Evolutionary conservation across 2,329 filamentous ascomycete genomes (phyloP).

Genomic region (Neopestalotiopsis rosae): DNA sequence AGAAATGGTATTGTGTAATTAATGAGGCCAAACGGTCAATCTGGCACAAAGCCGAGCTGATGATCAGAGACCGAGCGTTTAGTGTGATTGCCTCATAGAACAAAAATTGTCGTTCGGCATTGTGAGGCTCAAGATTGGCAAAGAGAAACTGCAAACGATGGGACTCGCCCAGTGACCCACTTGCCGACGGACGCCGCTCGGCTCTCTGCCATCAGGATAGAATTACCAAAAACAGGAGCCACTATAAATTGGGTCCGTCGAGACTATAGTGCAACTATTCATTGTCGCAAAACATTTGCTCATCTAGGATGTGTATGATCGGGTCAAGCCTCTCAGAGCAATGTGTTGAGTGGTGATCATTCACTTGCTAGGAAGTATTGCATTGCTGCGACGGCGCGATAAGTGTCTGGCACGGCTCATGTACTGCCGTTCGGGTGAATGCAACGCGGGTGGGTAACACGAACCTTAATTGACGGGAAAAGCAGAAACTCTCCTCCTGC

Average conservation of each 20-base stretch:
- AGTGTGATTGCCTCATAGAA: background rate
- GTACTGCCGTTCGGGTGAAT: background rate
- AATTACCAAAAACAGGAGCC: background rate
- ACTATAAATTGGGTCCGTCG: background rate
- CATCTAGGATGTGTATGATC: background rate
- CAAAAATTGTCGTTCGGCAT: background rate
- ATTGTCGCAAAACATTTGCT: background rate
- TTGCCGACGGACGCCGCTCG: slow-evolving; percentile 1
- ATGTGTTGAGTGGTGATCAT: too few relatives aligned
- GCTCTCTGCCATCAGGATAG: background rate
- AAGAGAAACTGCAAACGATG: background rate
- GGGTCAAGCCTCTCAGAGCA: background rate
- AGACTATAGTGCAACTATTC: background rate
- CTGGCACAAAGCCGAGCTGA: background rate
- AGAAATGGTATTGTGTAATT: background rate
- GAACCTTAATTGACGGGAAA: background rate
- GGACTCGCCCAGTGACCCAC: background rate
- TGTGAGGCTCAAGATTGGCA: slow-evolving; percentile 6
- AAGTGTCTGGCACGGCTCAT: too few relatives aligned
- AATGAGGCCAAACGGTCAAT: background rate
- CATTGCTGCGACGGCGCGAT: too few relatives aligned
- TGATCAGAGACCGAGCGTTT: background rate
- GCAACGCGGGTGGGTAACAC: background rate
- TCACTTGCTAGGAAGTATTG: too few relatives aligned
- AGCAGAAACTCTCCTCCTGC: background rate